Percentiles rank a stretch among this genome's conserved stretches.
Evolutionary conservation across 1,284 basidiomycete genomes (phyloP).

Genomic region (Neonothopanus nambi): DNA sequence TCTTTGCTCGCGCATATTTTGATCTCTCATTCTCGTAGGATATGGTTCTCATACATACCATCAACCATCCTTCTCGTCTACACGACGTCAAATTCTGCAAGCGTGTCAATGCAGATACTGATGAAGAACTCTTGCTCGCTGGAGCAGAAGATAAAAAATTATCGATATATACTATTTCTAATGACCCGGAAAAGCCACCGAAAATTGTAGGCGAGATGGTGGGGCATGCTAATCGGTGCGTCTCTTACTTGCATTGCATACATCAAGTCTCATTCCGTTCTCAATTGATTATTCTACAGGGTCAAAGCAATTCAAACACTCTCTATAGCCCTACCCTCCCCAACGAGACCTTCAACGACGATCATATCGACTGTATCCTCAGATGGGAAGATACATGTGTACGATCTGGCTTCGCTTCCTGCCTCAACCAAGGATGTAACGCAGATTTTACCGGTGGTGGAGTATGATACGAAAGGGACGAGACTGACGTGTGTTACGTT

Average conservation of each 20-base stretch:
- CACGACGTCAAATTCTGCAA: slow-evolving; percentile 78
- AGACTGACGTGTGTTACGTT: slow-evolving; percentile 80
- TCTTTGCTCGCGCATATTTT: slow-evolving; percentile 4
- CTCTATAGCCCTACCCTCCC: slow-evolving; percentile 50
- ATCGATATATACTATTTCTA: slow-evolving; percentile 64
- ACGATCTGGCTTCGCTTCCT: slow-evolving; percentile 63
- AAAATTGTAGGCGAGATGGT: slow-evolving; percentile 60
- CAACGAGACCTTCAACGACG: slow-evolving; percentile 44
- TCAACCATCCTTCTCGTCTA: slow-evolving; percentile 76
- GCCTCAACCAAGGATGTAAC: slow-evolving; percentile 20
- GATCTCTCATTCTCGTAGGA: slow-evolving; percentile 43
- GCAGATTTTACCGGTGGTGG: slow-evolving; percentile 56
- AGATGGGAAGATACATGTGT: slow-evolving; percentile 81
- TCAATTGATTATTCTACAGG: slow-evolving; percentile 32
- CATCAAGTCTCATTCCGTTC: background rate
- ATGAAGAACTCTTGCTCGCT: slow-evolving; percentile 74
- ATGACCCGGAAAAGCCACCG: slow-evolving; percentile 43
- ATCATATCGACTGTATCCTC: slow-evolving; percentile 78
- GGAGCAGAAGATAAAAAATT: slow-evolving; percentile 87
- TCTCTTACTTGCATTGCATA: slow-evolving; percentile 11
- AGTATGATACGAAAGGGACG: slow-evolving; percentile 83
- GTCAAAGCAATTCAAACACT: slow-evolving; percentile 74
- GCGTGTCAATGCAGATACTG: too few relatives aligned
- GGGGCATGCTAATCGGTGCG: slow-evolving; percentile 77
- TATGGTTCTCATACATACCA: slow-evolving; percentile 69